Evolutionary conservation across 2,329 filamentous ascomycete species (phyloP).

Genomic region (Epichloe baconii): DNA sequence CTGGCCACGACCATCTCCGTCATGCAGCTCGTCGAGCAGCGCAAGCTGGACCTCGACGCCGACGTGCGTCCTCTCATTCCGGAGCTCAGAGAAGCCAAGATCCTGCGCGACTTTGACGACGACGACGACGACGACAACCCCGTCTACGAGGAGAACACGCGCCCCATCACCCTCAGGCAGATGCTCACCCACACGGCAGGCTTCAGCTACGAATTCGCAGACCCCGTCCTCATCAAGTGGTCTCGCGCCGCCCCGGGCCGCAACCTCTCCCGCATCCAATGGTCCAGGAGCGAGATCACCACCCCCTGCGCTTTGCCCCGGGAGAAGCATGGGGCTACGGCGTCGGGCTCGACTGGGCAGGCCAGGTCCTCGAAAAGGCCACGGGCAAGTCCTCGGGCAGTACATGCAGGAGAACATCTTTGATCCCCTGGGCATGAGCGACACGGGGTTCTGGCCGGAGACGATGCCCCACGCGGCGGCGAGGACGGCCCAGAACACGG

Average conservation of each 20-base stretch:
- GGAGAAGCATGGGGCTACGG: slow-evolving; percentile 39
- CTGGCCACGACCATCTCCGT: slow-evolving; percentile 24
- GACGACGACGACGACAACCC: slow-evolving; percentile 17
- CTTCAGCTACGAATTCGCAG: slow-evolving; percentile 28
- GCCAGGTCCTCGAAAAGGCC: slow-evolving; percentile 27
- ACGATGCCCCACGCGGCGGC: slow-evolving; percentile 14
- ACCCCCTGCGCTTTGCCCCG: slow-evolving; percentile 31
- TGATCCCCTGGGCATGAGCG: slow-evolving; percentile 21
- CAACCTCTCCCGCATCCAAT: slow-evolving; percentile 18
- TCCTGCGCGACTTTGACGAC: slow-evolving; percentile 24
- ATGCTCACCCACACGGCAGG: slow-evolving; percentile 39
- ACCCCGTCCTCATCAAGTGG: slow-evolving; percentile 29
- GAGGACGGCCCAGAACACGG: slow-evolving; percentile 11
- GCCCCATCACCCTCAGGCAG: slow-evolving; percentile 26
- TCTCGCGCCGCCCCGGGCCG: slow-evolving; percentile 19
- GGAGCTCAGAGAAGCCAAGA: slow-evolving; percentile 19
- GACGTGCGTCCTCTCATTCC: slow-evolving; percentile 22
- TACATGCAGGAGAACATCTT: slow-evolving; percentile 27
- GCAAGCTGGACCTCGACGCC: slow-evolving; percentile 21
- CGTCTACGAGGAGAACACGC: slow-evolving; percentile 22
- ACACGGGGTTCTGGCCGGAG: slow-evolving; percentile 24
- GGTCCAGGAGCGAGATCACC: slow-evolving; percentile 23
- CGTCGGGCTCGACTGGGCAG: slow-evolving; percentile 32
- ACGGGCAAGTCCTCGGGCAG: slow-evolving; percentile 22
- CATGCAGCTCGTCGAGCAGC: slow-evolving; percentile 27